phyloP scores from a whole-genome alignment of 2,329 filamentous ascomycete species.

The Nothomitra cinnamomea region DNA sequence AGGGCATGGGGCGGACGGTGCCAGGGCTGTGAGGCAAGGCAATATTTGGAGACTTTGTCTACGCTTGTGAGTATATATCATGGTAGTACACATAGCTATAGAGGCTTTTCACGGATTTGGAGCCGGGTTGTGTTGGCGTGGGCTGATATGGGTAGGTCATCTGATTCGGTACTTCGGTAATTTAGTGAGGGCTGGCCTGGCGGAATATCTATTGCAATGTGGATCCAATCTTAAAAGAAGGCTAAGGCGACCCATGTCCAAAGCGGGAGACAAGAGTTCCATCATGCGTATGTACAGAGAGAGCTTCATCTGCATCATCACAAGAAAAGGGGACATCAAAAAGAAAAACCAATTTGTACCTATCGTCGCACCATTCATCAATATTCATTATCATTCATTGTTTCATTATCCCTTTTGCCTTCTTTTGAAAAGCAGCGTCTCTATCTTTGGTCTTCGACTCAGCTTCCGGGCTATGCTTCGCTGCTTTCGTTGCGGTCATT shows the following conservation, averaged over 20 bases:
- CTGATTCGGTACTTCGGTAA: no score
- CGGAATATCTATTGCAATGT: no score
- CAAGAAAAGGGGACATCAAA: neutral
- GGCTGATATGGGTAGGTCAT: no score
- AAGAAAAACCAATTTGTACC: neutral
- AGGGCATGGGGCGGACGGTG: constrained; percentile 28
- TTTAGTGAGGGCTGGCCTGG: no score
- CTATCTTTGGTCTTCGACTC: neutral
- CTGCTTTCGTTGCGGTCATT: no score
- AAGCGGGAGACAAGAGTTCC: neutral
- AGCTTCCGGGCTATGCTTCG: no score
- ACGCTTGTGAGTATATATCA: no score
- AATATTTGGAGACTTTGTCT: no score
- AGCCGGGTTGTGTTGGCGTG: no score
- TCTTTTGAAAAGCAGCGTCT: neutral
- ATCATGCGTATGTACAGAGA: neutral
- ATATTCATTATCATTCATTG: neutral
- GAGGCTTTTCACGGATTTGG: no score
- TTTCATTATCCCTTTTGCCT: neutral
- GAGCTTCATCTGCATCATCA: no score
- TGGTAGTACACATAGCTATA: neutral
- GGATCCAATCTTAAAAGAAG: no score
- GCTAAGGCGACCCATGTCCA: neutral
- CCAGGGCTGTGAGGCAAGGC: neutral
- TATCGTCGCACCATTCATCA: neutral